Evolutionary conservation across 495 filamentous ascomycete species (phyloP), one percentile per base, ranked within the genome.

Genomic region (Penicillium turbatum): DNA sequence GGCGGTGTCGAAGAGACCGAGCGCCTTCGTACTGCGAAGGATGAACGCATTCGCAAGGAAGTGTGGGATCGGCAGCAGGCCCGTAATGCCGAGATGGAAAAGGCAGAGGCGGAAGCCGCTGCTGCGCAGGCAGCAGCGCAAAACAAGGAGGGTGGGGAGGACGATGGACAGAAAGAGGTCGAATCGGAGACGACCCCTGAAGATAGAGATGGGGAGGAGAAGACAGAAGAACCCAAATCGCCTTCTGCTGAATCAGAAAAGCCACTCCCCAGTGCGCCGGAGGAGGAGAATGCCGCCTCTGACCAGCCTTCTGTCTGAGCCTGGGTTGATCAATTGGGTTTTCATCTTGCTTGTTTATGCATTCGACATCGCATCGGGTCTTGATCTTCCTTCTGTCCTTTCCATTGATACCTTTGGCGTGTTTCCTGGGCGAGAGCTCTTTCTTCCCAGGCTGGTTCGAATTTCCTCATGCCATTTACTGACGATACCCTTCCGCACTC

Each of bases 1-100:
- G 93, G 93, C 27, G 93, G 93, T 2, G 82, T 95, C 9, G 95
- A 97, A 72, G 93, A 98, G 72, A 84, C 89, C 7, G 95, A 98
- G 72, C 75, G 95, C 37, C 78, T 90, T 39, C 76, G 95, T 51
- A 86, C 84, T 60, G 82, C 82, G 17, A 95, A 91, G 69, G 93
- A 98, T 62, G 95, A 97, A 52, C 80, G 84, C 64, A 89, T 89
- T 43, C 76, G 92, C 52, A 84, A 82, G 61, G 92, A 96, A 64
- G 86, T 92, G 9, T 95, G 86, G 86, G 88, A 91, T 58, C 71
- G 81, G 44, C 79, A 86, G 71, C 76, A 78, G 59, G 75, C 73
- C 41, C 69, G 74, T 44, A 71, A 72, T 44, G 75, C 73, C 2
- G 74, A 72, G 46, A 71, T 74, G 56, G 75, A 73, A 46, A 60